phyloP scores from a whole-genome alignment of 2,329 filamentous ascomycete genomes.

The Sphaerulina musiva region DNA sequence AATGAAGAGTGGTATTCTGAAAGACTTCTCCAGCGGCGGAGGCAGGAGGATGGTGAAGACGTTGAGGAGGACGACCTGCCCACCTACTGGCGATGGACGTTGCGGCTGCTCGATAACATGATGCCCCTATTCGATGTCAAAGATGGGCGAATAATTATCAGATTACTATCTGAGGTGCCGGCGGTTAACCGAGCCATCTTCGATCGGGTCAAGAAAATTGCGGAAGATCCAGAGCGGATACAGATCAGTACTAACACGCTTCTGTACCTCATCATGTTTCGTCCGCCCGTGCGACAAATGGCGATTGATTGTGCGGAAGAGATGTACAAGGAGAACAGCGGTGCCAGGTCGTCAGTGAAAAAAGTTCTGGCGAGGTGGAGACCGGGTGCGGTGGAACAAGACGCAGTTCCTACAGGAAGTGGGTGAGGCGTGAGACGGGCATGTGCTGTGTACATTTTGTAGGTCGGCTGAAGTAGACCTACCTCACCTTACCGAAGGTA shows the following conservation, averaged over 20 bases:
- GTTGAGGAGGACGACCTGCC: conserved; percentile 19
- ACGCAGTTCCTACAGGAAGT: conserved; percentile 11
- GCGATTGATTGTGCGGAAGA: conserved; percentile 54
- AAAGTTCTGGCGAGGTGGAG: conserved; percentile 53
- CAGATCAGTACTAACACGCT: conserved; percentile 53
- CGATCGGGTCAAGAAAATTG: conserved; percentile 59
- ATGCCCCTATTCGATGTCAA: conserved; percentile 84
- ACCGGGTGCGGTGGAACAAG: conserved; percentile 41
- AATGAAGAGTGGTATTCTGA: conserved; percentile 99
- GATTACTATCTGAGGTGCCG: conserved; percentile 87
- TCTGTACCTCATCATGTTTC: conserved; percentile 53
- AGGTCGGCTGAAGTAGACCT: not conserved
- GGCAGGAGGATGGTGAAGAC: conserved; percentile 12
- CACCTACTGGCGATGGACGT: conserved; percentile 26
- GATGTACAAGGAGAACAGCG: conserved; percentile 50
- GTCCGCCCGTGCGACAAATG: conserved; percentile 53
- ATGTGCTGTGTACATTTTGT: not conserved
- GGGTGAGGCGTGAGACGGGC: conserved; percentile 13
- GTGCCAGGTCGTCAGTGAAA: conserved; percentile 43
- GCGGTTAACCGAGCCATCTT: conserved; percentile 67
- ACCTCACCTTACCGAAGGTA: not conserved
- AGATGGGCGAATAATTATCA: conserved; percentile 74
- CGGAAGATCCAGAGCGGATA: conserved; percentile 58
- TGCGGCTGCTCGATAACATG: conserved; percentile 71
- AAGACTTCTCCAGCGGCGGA: conserved; percentile 47